Percentiles rank a stretch among this genome's conserved stretches.
phyloP scores from a whole-genome alignment of 305 asterid genomes.

The Coffea humblotiana region DNA sequence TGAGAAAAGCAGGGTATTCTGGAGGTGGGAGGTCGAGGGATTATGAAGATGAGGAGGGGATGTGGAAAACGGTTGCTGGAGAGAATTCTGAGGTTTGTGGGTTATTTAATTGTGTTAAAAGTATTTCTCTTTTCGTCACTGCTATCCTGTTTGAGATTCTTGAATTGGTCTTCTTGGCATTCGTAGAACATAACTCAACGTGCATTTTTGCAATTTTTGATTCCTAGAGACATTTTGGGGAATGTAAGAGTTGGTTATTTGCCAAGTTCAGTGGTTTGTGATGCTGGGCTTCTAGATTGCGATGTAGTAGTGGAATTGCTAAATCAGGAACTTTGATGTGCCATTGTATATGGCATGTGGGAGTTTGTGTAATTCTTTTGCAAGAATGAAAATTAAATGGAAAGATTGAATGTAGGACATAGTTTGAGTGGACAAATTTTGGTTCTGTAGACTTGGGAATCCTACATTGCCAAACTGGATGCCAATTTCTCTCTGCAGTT shows the following conservation, averaged over 20 bases:
- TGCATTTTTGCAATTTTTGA: neutral
- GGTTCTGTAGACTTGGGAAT: neutral
- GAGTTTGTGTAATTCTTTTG: neutral
- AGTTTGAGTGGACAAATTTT: neutral
- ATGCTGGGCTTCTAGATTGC: neutral
- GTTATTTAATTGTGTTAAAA: slow-evolving; percentile 5
- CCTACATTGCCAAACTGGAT: neutral
- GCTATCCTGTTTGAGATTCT: neutral
- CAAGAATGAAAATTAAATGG: neutral
- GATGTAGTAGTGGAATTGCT: neutral
- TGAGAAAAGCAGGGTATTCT: slow-evolving; percentile 39
- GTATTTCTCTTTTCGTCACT: slow-evolving; percentile 1
- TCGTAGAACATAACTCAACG: neutral
- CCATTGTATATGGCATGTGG: neutral
- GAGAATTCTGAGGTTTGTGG: slow-evolving; percentile 76
- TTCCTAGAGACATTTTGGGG: neutral
- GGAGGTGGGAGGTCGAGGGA: slow-evolving; percentile 57
- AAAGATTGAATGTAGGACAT: neutral
- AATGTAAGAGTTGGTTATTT: neutral
- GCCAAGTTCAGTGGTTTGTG: neutral
- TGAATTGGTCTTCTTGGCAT: neutral
- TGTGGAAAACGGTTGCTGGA: slow-evolving; percentile 90
- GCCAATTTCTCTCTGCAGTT: neutral
- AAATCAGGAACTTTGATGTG: too few relatives aligned
- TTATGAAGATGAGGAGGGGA: slow-evolving; percentile 82